Base-by-base conservation (phyloP, 768 basidiomycete genomes). In the Podaxis rugospora region DNA sequence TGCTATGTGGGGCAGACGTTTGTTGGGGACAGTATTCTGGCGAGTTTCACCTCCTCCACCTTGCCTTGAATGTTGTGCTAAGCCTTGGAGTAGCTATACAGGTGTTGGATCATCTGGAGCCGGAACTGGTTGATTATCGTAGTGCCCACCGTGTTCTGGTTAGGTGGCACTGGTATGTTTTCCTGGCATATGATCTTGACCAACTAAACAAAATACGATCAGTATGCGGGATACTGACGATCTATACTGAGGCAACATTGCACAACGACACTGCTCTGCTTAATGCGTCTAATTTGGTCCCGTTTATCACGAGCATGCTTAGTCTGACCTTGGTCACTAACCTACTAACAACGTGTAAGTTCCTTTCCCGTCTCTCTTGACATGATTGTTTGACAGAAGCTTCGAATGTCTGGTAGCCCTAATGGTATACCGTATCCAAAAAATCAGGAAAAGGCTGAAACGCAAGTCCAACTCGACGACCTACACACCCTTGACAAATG, bases 11-110 rank as follows among this genome's bases (percentile, higher is more conserved):
- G 65, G 1, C 79, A 80, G 66, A 80, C 77, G 1, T 73, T 78
- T 59, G 67, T 79, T 13, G 79, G 78, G 9, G 79, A 80, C 66
- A 67, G 67, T 40, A 78, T 81, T 40, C 65, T 81, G 63, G 80
- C 80, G 7, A 42, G 64, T 13, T 16, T 37, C 5, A n/a, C 37
- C 13, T 37, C 35, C 50, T 16, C 25, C 21, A 9, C 18, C 10
- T 18, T 44, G 18, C 5, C 9, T 44, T 39, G 4, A 27, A 6
- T 42, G 32, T 14, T 21, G 5, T 57, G 58, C 36, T 36, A n/a
- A 50, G 16, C 13, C 4, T 3, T 36, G 13, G 6, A 35, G 40
- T 18, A 78, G 77, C 64, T 78, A 18, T 77, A 73, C 56, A 69
- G 78, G 25, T 78, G 76, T 58, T 78, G 71, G 69, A 64, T 78